Evolutionary conservation across 495 filamentous ascomycete genomes (phyloP).

Genomic region (Daldinia vernicosa): DNA sequence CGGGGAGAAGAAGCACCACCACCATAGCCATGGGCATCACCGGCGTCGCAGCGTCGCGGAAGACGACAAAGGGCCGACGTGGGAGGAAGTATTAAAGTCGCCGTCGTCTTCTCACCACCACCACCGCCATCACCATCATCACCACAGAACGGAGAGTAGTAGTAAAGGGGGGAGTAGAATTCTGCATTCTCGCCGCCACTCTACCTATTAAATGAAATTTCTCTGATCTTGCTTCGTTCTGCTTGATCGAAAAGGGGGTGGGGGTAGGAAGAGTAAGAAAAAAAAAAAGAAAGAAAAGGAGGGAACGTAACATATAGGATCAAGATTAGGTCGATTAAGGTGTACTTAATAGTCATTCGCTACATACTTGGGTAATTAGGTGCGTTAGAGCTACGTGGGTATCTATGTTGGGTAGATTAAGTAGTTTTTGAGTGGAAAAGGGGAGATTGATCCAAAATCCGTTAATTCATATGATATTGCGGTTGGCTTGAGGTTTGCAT

Average conservation of each 20-base stretch:
- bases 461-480: too few species aligned
- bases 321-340: too few species aligned
- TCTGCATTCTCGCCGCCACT: constrained; percentile 17
- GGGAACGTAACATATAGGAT: too few species aligned
- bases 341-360: too few species aligned
- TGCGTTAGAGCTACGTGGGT: too few species aligned
- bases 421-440: too few species aligned
- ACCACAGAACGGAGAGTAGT: constrained; percentile 11
- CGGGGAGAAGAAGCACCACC: background rate
- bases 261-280: background rate
- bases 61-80: constrained; percentile 42
- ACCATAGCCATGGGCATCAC: too few species aligned
- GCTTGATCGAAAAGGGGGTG: background rate
- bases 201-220: constrained; percentile 5
- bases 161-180: constrained; percentile 5
- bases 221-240: background rate
- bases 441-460: too few species aligned
- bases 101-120: constrained; percentile 19
- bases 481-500: too few species aligned
- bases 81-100: constrained; percentile 37
- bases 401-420: too few species aligned
- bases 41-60: background rate
- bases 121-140: background rate
- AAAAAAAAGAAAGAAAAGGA: too few species aligned
- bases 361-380: too few species aligned